Evolutionary conservation across 257 asterid genomes (phyloP).

Genomic region (Solanum dulcamara): DNA sequence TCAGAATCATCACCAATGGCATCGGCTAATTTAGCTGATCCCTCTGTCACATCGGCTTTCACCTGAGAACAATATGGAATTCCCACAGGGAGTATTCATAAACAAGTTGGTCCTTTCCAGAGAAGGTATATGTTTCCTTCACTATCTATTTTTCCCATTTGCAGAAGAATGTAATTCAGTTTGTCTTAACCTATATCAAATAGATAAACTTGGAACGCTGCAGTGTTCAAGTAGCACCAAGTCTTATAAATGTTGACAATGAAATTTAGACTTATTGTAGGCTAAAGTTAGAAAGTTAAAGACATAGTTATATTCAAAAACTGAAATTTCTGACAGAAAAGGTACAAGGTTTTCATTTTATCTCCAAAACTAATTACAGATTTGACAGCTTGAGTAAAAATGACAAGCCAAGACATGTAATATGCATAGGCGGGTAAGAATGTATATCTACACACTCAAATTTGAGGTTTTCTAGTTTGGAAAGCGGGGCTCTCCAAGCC

Average conservation of each 20-base stretch:
- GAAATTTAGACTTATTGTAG: not conserved
- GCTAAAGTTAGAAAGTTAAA: not conserved
- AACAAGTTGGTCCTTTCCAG: not conserved
- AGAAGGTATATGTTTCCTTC: not conserved
- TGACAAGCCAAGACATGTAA: not conserved
- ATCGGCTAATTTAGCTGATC: slow-evolving; percentile 61
- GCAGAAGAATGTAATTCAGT: not conserved
- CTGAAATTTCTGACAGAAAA: not conserved
- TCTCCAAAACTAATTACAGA: not conserved
- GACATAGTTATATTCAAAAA: not conserved
- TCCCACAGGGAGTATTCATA: not conserved
- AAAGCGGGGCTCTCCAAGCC: not conserved
- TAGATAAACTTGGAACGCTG: not conserved
- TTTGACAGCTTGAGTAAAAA: not conserved
- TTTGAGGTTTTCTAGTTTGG: not conserved
- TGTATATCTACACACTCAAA: not conserved
- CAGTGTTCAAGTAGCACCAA: not conserved
- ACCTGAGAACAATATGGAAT: slow-evolving; percentile 30
- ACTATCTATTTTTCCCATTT: not conserved
- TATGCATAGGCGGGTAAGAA: not conserved
- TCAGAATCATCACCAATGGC: slow-evolving; percentile 83
- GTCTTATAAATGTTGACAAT: not conserved
- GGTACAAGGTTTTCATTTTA: not conserved
- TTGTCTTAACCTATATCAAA: not conserved
- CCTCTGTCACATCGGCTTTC: slow-evolving; percentile 92